These are phyloP conservation scores for Venturia asperata DNA, from an alignment of 2,329 filamentous ascomycete species.

Conservation along the genomic window DNA sequence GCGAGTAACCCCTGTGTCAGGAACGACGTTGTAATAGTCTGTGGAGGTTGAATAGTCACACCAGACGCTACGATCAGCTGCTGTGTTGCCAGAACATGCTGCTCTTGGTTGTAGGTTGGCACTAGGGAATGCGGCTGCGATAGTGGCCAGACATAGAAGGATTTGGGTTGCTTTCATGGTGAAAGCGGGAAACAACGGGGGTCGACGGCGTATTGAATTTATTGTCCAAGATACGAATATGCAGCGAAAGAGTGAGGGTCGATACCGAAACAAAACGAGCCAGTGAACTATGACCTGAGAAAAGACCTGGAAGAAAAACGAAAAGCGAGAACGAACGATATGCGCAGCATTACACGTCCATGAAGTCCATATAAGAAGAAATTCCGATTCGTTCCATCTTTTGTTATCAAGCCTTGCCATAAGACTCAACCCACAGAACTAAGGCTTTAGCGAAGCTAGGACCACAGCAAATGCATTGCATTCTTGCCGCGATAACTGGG, in stretches of 20 bases:
- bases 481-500: not conserved
- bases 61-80: conserved; percentile 24
- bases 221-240: too few relatives aligned
- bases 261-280: not conserved
- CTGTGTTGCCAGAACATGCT: conserved; percentile 30
- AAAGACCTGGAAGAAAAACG: not conserved
- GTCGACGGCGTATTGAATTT: not conserved
- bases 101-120: conserved; percentile 20
- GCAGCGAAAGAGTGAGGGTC: not conserved
- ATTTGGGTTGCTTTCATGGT: conserved; percentile 1
- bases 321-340: not conserved
- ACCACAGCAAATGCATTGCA: not conserved
- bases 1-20: conserved; percentile 14
- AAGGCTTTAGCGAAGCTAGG: not conserved
- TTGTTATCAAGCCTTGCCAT: not conserved
- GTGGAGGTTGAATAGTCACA: conserved; percentile 18
- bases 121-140: not conserved
- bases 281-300: not conserved
- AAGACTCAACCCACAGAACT: not conserved
- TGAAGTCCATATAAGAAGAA: not conserved
- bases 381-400: not conserved
- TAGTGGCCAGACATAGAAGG: not conserved
- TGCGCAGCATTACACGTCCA: not conserved
- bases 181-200: not conserved
- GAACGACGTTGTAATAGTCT: conserved; percentile 19